These are phyloP conservation scores for Nigrograna mackinnonii DNA, from an alignment of 2,329 filamentous ascomycete species.

Conservation along the genomic window DNA sequence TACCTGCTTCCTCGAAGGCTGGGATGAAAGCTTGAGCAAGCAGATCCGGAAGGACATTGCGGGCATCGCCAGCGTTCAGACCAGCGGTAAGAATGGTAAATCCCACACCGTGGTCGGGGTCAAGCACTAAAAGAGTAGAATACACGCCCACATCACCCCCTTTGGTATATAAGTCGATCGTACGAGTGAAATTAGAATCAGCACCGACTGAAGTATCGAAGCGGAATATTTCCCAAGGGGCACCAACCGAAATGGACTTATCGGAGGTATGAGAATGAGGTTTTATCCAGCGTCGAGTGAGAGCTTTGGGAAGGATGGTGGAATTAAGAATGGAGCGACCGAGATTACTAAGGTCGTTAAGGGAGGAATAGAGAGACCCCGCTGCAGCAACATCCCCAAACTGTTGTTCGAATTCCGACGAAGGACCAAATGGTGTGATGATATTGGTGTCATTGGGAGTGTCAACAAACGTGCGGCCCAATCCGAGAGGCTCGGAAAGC, in stretches of 20 bases:
- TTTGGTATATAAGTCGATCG: conserved; percentile 7
- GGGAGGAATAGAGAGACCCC: conserved; percentile 13
- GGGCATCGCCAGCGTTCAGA: neutral
- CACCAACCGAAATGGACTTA: conserved; percentile 9
- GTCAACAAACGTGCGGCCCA: conserved; percentile 35
- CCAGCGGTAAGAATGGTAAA: conserved; percentile 4
- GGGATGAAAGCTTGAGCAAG: neutral
- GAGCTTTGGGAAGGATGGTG: conserved; percentile 7
- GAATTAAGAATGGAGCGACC: conserved; percentile 18
- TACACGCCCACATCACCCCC: conserved; percentile 9
- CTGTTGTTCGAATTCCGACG: neutral
- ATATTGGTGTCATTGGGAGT: conserved; percentile 24
- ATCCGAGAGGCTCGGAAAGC: conserved; percentile 38
- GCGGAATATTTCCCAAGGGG: conserved; percentile 23
- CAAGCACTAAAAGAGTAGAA: conserved; percentile 3
- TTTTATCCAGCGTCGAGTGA: conserved; percentile 18
- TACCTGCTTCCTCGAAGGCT: neutral
- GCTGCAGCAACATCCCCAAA: neutral
- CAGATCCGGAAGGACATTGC: neutral
- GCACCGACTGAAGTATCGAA: conserved; percentile 2
- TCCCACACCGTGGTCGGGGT: conserved; percentile 8
- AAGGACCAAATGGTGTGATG: conserved; percentile 27
- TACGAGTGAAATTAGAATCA: conserved; percentile 1
- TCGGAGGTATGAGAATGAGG: conserved; percentile 13
- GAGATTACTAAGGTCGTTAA: conserved; percentile 10